Evolutionary conservation across 306 rosid genomes (phyloP).

Genomic region (Prunus persica): DNA sequence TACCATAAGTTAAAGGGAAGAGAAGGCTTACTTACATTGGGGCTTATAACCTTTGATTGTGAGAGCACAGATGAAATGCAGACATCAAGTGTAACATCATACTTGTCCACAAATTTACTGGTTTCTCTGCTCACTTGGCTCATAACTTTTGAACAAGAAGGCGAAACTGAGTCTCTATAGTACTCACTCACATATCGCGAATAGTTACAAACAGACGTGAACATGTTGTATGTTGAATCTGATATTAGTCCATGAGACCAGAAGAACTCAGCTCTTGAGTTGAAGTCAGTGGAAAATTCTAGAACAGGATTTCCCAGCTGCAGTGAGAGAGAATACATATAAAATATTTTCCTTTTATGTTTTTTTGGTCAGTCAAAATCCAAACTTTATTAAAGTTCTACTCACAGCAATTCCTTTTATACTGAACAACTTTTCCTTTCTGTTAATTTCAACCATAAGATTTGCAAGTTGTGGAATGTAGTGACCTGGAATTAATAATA

Average conservation of each 20-base stretch:
- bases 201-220: conserved; percentile 41
- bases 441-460: conserved; percentile 55
- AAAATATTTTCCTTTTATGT: neutral
- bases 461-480: conserved; percentile 80
- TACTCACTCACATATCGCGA: conserved; percentile 43
- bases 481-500: conserved; percentile 48
- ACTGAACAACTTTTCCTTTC: conserved; percentile 48
- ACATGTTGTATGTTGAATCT: conserved; percentile 38
- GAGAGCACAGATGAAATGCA: conserved; percentile 66
- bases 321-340: neutral
- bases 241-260: conserved; percentile 56
- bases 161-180: conserved; percentile 32
- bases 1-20: neutral
- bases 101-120: conserved; percentile 70
- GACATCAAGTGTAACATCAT: conserved; percentile 82
- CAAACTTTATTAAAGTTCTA: neutral
- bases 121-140: conserved; percentile 67
- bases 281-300: conserved; percentile 40
- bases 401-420: conserved; percentile 77
- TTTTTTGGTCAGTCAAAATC: neutral
- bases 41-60: conserved; percentile 51
- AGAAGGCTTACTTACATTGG: conserved; percentile 37
- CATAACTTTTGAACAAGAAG: conserved; percentile 50
- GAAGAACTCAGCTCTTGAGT: conserved; percentile 44
- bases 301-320: conserved; percentile 44